Evolutionary conservation across 106 monocot genomes (phyloP), one percentile per base, ranked within the genome.

Genomic region (Amphibolis antarctica): DNA sequence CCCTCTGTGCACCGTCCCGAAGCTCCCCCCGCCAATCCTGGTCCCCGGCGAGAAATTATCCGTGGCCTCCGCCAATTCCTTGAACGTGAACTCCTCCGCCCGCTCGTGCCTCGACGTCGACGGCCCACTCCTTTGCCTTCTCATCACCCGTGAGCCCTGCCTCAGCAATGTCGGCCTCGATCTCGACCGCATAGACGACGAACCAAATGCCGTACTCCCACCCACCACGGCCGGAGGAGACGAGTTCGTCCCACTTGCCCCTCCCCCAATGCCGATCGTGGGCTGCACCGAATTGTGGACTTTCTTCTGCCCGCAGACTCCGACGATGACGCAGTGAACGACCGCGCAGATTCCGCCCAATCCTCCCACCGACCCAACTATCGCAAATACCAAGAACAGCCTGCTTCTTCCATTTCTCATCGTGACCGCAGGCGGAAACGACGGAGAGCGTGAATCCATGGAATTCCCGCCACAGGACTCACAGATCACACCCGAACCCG

Each of bases 11-110:
- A 92, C 92, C 9, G 82, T 80, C 5, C 92, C 92, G 51, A 87
- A 92, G 67, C 86, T 84, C 10, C 92, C 92, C 9, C 76, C 73
- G 0, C 92, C 92, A 23, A 92, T 77, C 68, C 80, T 82, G 42
- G 21, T 43, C 56, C 81, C 84, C 10, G 27, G 9, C 1, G 53
- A 53, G 75, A 92, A 92, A 50, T 68, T 51, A 22, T 76, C 78
- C 0, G 92, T 86, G 11, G 92, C 92, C 6, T 65, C 75, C n/a
- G 74, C 79, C 15, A 92, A 79, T 46, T 82, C 77, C 10, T 75
- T 63, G 53, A 84, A 68, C 36, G 75, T 47, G 79, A 92, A 86
- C 27, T 79, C 76, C 72, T 79, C 81, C 1, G 79, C 69, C 0
- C 75, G 49, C 46, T 83, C 81, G 73, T 59, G 44, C 44, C 77